Evolutionary conservation across 164 flowering plant genomes (phyloP), one percentile per base, ranked within the genome.

Genomic region (Magnolia sinica): DNA sequence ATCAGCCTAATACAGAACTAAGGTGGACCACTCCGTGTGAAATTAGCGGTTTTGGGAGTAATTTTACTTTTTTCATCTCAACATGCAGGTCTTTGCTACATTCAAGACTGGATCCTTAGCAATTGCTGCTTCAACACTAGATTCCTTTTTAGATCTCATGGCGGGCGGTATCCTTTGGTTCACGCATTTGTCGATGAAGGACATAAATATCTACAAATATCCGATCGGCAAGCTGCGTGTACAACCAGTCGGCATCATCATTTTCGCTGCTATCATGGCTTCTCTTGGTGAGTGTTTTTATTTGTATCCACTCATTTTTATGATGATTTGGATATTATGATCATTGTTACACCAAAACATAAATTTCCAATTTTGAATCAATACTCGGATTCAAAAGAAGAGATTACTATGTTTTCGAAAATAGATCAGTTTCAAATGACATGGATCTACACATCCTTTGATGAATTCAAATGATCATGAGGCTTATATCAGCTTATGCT

Each of bases 81-180:
- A 22, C 67, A 1, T 83, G 76, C 87, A 96, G 99, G 82, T 94
- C 11, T 94, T 85, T 83, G 99, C 98, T 13, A 94, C 99, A 14
- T 52, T 96, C 59, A 85, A 64, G 85, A 96, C 92, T 87, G 97
- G 97, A 72, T 96, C 99, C 50, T 73, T 96, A 71, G 98, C 99
- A n/a, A 94, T 96, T 78, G 99, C 98, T 51, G 97, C 99, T 59
- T 96, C 99, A 50, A 96, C 99, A 64, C 77, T 96, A 19, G 99
- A 96, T 79, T 96, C 99, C 7, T 82, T 96, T 63, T 89, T 96
- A 24, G 99, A 96, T 89, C 92, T 96, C n/a, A 88, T 96, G 97
- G 98, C 99, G 64, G 99, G 99, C 72, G 94, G 92, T 27, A 94
- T 96, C 52, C 97, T 96, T 22, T 96, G 98, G 97, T 91, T 89